Evolutionary conservation across 768 basidiomycete genomes (phyloP), one percentile per base, ranked within the genome.

Genomic region (Rhizopogon roseolus): DNA sequence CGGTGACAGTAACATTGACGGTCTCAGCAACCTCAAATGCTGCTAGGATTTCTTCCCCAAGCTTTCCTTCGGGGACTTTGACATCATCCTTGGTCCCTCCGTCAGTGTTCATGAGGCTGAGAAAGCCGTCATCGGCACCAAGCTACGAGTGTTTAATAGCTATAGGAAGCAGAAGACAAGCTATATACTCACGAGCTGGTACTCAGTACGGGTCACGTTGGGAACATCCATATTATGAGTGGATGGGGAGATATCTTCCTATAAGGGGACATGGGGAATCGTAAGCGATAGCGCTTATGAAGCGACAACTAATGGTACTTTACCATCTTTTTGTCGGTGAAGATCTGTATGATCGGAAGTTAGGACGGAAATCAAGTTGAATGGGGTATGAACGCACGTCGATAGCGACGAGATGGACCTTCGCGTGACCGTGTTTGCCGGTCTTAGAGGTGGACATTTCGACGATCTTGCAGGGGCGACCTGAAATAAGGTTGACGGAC

Each of bases 191-290:
- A 93, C 90, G 67, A 99, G 86, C 66, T 87, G 81, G 81, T 86
- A 98, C 84, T 99, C 97, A 56, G 76, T 80, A 71, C 96, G 90
- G 46, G 28, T 57, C 69, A 99, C 93, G 76, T 97, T 90, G 72
- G 96, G 96, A 66, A 97, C 96, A 63, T 98, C 95, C 92, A 99
- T 94, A 81, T 99, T 99, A 84, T 99, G 97, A 71, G 96, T 99
- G 68, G 93, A 96, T 65, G 93, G 93, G 63, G 71, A 91, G 72
- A 93, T 90, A 81, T 92, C 91, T 83, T 93, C 91, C 89, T 92
- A 69, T 74, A 57, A 37, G 38, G 17, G 40, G 32, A 34, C 14
- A 14, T 5, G 4, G 36, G 44, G 14, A 16, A 41, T 50, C 36
- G 16, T 27, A 36, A 22, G 40, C 11, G 41, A 36, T 28, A 29